Percentiles rank a stretch among this genome's conserved stretches.
phyloP scores from a whole-genome alignment of 1,139 yeast species.

The Lizanozyma gosingica region DNA sequence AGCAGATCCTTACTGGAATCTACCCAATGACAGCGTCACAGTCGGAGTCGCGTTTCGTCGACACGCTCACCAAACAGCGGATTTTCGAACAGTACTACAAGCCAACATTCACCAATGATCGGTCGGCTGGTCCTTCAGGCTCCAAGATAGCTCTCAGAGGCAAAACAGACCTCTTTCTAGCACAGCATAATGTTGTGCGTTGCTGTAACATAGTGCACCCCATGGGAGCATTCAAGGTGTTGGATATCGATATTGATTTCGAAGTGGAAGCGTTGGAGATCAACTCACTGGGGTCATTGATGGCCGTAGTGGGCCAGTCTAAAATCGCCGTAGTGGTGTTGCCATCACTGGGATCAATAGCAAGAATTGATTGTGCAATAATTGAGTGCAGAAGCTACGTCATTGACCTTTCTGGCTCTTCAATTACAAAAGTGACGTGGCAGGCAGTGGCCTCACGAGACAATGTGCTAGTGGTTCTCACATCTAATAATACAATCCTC shows the following conservation, averaged over 20 bases:
- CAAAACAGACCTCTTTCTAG: neutral
- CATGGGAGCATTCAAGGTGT: neutral
- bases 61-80: neutral
- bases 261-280: neutral
- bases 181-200: neutral
- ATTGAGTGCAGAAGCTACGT: neutral
- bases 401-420: neutral
- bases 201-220: neutral
- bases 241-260: neutral
- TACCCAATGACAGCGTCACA: too few species aligned
- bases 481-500: neutral
- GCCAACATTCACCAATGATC: neutral
- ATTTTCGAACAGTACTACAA: neutral
- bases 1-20: too few species aligned
- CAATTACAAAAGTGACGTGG: neutral
- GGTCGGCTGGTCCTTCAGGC: neutral
- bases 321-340: neutral
- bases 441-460: neutral
- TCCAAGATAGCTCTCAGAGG: neutral
- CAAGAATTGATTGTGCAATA: neutral
- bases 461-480: neutral
- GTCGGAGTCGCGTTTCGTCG: neutral
- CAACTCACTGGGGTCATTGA: neutral
- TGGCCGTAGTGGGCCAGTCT: neutral
- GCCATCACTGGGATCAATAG: neutral